Base-by-base conservation (phyloP, 2,329 filamentous ascomycete genomes). In the Daldinia sp. region DNA sequence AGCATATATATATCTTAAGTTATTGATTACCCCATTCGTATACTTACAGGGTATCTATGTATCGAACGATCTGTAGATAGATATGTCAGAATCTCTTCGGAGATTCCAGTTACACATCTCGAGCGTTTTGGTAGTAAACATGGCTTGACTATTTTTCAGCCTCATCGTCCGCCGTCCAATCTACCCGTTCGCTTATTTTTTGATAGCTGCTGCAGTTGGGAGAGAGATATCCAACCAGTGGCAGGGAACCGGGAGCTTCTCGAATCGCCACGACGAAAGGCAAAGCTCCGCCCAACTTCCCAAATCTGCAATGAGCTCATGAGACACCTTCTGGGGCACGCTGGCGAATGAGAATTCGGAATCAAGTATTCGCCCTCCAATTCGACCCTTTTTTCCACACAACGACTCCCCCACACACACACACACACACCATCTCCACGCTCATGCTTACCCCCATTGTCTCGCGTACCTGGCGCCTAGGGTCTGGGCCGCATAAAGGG, bases 391-490 rank as follows among this genome's bases (percentile, higher is more conserved):
- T 23, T 23, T 73, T 63, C 55, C 60, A 54, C 37, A 50, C 63
- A 35, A 7, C 20, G 20, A 35, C 33, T 35, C 30, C 9, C 33
- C 6, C 2, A 35, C 33, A 35, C 6, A 35, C 30, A 33, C 56
- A 42, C 54, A 60, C 71, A 69, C 69, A 68, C 69, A 69, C 69
- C 69, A 66, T 69, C 65, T 66, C 71, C 59, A 69, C 66, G 63
- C 53, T 68, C 57, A 64, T 69, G 71, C 69, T 74, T 72, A 70
- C 63, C 65, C 63, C 61, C 35, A 15, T 72, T 57, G 68, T 71
- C 65, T 70, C 65, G 67, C 69, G 72, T 73, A 65, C 71, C 72
- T 74, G 67, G 66, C 65, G 65, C 56, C 70, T 69, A 71, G 67
- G 63, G 41, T 63, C 53, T 53, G 48, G 69, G 69, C 58, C 65